Percentiles rank a stretch among this genome's conserved stretches.
Evolutionary conservation across 2,329 filamentous ascomycete genomes (phyloP).

Genomic region (Microdochium trichocladiopsis): DNA sequence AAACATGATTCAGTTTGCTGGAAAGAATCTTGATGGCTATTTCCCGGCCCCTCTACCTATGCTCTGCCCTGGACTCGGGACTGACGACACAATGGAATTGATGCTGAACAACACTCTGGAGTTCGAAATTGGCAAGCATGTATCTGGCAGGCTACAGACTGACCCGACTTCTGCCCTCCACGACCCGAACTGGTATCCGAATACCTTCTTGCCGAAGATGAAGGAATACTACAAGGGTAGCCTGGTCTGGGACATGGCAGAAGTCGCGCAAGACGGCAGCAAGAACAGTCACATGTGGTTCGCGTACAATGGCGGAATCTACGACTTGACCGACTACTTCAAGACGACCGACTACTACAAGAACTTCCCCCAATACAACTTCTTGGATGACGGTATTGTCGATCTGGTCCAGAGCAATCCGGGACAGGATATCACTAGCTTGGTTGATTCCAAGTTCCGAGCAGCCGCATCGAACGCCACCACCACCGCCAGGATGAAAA

Average conservation of each 20-base stretch:
- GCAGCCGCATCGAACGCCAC: slow-evolving; percentile 43
- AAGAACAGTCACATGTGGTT: slow-evolving; percentile 70
- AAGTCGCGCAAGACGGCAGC: slow-evolving; percentile 58
- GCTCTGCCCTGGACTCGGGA: slow-evolving; percentile 69
- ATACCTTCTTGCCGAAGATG: slow-evolving; percentile 70
- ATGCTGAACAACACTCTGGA: slow-evolving; percentile 57
- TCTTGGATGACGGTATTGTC: slow-evolving; percentile 63
- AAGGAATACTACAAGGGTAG: slow-evolving; percentile 82
- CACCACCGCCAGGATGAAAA: slow-evolving; percentile 40
- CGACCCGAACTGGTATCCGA: slow-evolving; percentile 68
- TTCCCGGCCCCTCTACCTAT: slow-evolving; percentile 71
- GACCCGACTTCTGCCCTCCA: slow-evolving; percentile 51
- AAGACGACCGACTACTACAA: slow-evolving; percentile 59
- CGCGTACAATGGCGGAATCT: slow-evolving; percentile 67
- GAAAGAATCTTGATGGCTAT: slow-evolving; percentile 74
- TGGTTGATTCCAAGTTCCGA: slow-evolving; percentile 50
- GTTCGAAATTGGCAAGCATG: slow-evolving; percentile 55
- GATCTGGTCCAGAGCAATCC: slow-evolving; percentile 67
- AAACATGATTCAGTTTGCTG: slow-evolving; percentile 72
- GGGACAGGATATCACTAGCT: slow-evolving; percentile 67
- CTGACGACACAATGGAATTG: slow-evolving; percentile 47
- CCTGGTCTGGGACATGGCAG: slow-evolving; percentile 60
- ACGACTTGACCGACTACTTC: slow-evolving; percentile 90
- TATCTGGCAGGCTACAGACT: slow-evolving; percentile 55
- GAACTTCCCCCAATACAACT: slow-evolving; percentile 52